Evolutionary conservation across 805 yeast species (phyloP).

Genomic region (Metschnikowia gruessii): DNA sequence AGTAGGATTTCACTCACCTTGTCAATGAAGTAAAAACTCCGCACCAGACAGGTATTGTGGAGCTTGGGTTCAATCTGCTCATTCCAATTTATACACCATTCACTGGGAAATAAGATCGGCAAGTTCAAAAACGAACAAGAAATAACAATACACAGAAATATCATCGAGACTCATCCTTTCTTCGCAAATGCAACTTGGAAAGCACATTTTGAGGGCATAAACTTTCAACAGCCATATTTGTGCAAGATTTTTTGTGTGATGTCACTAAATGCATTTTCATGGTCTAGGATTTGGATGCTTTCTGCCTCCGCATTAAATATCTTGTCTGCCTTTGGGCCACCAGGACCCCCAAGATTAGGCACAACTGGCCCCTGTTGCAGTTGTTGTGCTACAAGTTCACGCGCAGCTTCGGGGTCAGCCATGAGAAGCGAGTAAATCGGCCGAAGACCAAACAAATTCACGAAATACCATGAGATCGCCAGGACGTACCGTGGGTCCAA

Average conservation of each 20-base stretch:
- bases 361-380: constrained; percentile 38
- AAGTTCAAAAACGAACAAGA: no score
- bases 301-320: constrained; percentile 71
- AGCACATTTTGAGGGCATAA: no score
- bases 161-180: no score
- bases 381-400: constrained; percentile 43
- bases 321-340: constrained; percentile 61
- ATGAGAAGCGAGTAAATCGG: constrained; percentile 73
- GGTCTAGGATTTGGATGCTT: constrained; percentile 60
- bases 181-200: no score
- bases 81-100: no score
- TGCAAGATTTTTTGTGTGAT: constrained; percentile 37
- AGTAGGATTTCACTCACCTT: no score
- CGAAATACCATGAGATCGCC: constrained; percentile 93
- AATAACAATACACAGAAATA: no score
- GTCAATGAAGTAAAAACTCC: no score
- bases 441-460: constrained; percentile 77
- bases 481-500: constrained; percentile 90
- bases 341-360: constrained; percentile 48
- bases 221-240: constrained; percentile 4
- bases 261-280: constrained; percentile 49
- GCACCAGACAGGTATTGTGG: no score
- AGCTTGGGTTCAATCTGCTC: no score
- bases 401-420: constrained; percentile 48
- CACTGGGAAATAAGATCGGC: no score